phyloP scores from a whole-genome alignment of 2,329 filamentous ascomycete genomes.

The Cladosporium sp. region DNA sequence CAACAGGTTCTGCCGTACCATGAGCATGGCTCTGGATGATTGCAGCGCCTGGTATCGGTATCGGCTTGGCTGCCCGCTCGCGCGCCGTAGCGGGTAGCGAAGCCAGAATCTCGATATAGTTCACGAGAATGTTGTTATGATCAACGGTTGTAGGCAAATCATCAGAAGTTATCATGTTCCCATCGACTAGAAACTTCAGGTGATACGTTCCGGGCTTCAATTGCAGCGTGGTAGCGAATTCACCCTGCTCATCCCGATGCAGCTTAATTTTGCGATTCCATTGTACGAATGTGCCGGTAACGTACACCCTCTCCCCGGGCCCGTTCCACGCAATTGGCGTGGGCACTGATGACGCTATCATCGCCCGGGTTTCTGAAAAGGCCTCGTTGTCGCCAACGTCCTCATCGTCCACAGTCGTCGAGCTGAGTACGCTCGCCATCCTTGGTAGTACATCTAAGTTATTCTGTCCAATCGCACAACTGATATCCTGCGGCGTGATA shows the following conservation, averaged over 20 bases:
- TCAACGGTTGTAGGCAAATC: constrained; percentile 92
- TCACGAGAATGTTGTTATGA: constrained; percentile 96
- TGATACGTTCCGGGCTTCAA: constrained; percentile 94
- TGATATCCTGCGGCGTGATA: constrained; percentile 66
- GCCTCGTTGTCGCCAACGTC: constrained; percentile 68
- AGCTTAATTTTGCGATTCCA: constrained; percentile 95
- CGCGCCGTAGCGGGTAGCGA: constrained; percentile 25
- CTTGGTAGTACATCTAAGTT: constrained; percentile 52
- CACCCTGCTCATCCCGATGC: constrained; percentile 59
- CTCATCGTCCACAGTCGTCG: constrained; percentile 67
- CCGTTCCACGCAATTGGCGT: constrained; percentile 83
- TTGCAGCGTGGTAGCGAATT: constrained; percentile 73
- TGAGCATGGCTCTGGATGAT: constrained; percentile 26
- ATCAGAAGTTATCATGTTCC: constrained; percentile 85
- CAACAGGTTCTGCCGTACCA: constrained; percentile 25
- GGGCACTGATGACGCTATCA: constrained; percentile 77
- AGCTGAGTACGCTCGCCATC: constrained; percentile 57
- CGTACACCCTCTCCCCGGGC: constrained; percentile 81
- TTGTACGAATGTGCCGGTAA: constrained; percentile 95
- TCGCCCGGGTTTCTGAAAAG: constrained; percentile 56
- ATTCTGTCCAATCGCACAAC: constrained; percentile 46
- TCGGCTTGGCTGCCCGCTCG: constrained; percentile 29
- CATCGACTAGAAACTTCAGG: constrained; percentile 92
- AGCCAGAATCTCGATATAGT: constrained; percentile 82
- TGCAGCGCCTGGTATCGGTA: constrained; percentile 34